Percentiles rank a stretch among this genome's conserved stretches.
These are phyloP conservation scores for Colletotrichum abscissum DNA, from an alignment of 2,329 filamentous ascomycete genomes.

Conservation along the genomic window DNA sequence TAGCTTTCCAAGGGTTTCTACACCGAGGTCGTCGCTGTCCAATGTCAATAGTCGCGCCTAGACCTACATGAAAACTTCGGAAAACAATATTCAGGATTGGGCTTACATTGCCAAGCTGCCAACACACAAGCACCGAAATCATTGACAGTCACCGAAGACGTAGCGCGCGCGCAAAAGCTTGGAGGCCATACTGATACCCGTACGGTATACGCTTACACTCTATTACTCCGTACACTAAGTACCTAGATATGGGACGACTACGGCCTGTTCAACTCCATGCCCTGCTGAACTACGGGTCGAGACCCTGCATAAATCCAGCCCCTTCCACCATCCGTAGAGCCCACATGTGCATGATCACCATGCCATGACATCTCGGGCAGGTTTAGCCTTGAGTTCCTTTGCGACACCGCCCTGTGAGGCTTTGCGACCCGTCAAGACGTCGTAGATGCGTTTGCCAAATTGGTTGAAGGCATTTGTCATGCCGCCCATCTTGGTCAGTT, in stretches of 20 bases:
- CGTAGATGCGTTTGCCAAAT: constrained; percentile 45
- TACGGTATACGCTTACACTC: neutral
- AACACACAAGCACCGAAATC: neutral
- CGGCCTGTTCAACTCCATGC: neutral
- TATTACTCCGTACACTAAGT: neutral
- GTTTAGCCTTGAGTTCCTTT: neutral
- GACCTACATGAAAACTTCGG: too few relatives aligned
- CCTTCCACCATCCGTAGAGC: neutral
- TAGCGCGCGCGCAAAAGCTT: neutral
- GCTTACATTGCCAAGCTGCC: neutral
- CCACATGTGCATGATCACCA: neutral
- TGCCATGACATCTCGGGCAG: constrained; percentile 6
- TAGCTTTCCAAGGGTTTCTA: neutral
- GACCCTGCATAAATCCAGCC: neutral
- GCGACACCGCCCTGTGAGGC: neutral
- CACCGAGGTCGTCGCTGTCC: neutral
- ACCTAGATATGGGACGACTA: neutral
- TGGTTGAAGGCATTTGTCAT: constrained; percentile 51
- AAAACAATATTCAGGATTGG: neutral
- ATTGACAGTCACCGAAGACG: neutral
- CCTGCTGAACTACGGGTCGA: neutral
- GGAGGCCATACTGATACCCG: too few relatives aligned
- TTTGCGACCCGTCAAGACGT: constrained; percentile 15
- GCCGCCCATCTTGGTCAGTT: constrained; percentile 49
- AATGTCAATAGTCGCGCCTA: neutral